phyloP scores from a whole-genome alignment of 345 rosid genomes.

The Lepidium sativum region DNA sequence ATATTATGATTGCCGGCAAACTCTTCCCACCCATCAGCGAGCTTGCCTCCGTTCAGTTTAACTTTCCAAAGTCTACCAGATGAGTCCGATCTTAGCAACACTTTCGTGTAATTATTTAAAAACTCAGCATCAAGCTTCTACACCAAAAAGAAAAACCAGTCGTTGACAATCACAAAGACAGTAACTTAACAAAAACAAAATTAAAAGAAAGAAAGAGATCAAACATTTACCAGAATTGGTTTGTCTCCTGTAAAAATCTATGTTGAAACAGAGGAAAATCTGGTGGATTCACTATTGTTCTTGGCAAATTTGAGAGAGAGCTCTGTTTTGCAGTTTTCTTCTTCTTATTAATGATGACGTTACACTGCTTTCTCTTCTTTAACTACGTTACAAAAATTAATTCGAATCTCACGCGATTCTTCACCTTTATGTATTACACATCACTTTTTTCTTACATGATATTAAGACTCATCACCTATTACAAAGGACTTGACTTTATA shows the following conservation, averaged over 20 bases:
- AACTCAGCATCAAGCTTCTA: conserved; percentile 13
- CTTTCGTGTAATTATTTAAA: conserved; percentile 5
- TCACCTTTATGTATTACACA: no score
- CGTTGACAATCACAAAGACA: neutral
- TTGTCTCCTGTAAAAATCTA: neutral
- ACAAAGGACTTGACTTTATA: no score
- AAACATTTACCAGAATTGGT: conserved; percentile 10
- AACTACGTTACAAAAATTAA: neutral
- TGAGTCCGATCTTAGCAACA: neutral
- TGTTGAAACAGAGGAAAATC: neutral
- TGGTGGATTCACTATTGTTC: conserved; percentile 16
- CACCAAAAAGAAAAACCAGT: neutral
- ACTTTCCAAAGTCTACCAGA: conserved; percentile 10
- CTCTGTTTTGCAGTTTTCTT: neutral
- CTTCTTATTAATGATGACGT: neutral
- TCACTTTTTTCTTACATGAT: no score
- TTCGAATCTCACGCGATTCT: no score
- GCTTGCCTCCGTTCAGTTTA: neutral
- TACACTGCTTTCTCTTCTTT: neutral
- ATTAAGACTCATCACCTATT: conserved; percentile 11
- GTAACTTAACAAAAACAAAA: neutral
- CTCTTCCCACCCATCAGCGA: conserved; percentile 21
- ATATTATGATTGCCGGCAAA: conserved; percentile 1
- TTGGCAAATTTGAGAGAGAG: neutral
- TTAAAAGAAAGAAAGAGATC: neutral